Percentiles rank a stretch among this genome's conserved stretches.
Conservation (phyloP, 2,329 filamentous ascomycete species). For the Leptographium flavum region DNA sequence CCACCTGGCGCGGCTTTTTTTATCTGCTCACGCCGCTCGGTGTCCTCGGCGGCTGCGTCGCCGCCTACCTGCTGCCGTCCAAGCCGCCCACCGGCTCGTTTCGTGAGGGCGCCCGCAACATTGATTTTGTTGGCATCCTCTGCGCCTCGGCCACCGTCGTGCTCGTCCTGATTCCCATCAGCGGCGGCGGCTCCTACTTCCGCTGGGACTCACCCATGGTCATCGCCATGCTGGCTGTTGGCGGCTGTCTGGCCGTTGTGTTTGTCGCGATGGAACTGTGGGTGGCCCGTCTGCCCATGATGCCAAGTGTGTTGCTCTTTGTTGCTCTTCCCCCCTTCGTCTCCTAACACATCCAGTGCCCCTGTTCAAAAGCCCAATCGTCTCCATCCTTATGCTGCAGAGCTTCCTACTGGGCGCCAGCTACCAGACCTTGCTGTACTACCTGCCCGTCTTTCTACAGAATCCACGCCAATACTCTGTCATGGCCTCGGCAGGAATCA, state of each 20-base stretch:
- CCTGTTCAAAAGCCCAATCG: constrained; percentile 6
- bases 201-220: constrained; percentile 40
- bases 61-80: constrained; percentile 35
- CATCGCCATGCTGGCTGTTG: constrained; percentile 37
- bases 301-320: constrained; percentile 7
- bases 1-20: constrained; percentile 29
- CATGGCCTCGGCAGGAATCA: constrained; percentile 16
- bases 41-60: constrained; percentile 26
- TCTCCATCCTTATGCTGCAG: constrained; percentile 7
- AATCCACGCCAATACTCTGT: constrained; percentile 9
- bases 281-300: constrained; percentile 9
- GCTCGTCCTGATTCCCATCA: constrained; percentile 48
- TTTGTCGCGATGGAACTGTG: constrained; percentile 9
- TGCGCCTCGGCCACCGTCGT: constrained; percentile 41
- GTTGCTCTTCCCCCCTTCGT: neutral
- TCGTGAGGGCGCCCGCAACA: constrained; percentile 34
- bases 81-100: constrained; percentile 19
- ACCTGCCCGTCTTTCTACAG: constrained; percentile 19
- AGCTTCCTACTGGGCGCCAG: constrained; percentile 9
- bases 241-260: constrained; percentile 2
- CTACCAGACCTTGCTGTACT: constrained; percentile 10
- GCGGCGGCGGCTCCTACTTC: constrained; percentile 40
- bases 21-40: constrained; percentile 36
- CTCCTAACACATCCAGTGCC: constrained; percentile 2
- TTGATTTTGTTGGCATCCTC: constrained; percentile 45